phyloP scores from a whole-genome alignment of 2,329 filamentous ascomycete genomes.

The Neopestalotiopsis clavispora region DNA sequence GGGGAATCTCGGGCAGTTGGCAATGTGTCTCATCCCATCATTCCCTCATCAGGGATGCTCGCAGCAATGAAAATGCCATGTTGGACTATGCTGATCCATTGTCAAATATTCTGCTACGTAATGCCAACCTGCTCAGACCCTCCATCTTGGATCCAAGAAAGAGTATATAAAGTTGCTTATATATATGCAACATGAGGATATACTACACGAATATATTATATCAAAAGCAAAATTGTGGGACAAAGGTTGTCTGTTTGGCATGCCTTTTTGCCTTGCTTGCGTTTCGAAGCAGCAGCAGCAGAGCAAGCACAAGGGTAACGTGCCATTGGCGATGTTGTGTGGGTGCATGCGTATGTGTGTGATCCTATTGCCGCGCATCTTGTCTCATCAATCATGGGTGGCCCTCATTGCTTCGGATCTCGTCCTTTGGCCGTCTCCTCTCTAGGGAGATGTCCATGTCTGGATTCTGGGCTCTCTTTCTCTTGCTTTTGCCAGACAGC shows the following conservation, averaged over 20 bases:
- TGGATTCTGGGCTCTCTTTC: neutral
- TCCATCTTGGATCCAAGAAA: neutral
- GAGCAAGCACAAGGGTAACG: neutral
- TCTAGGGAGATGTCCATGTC: neutral
- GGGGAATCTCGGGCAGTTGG: slow-evolving; percentile 8
- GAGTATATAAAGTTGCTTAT: neutral
- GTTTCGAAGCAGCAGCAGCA: neutral
- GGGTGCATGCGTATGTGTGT: neutral
- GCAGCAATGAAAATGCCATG: neutral
- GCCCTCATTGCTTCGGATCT: neutral
- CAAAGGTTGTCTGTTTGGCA: neutral
- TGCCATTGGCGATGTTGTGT: neutral
- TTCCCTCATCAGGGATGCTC: neutral
- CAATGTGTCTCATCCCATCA: neutral
- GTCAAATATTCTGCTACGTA: neutral
- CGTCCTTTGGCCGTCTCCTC: neutral
- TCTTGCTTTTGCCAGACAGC: neutral
- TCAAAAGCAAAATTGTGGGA: neutral
- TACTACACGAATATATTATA: neutral
- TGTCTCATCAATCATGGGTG: neutral
- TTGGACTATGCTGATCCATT: neutral
- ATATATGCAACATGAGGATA: neutral
- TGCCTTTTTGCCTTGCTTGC: neutral
- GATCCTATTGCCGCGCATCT: neutral
- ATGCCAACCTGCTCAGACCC: neutral